Evolutionary conservation across 306 rosid genomes (phyloP), one percentile per base, ranked within the genome.

Genomic region (Casuarina cunninghamiana): DNA sequence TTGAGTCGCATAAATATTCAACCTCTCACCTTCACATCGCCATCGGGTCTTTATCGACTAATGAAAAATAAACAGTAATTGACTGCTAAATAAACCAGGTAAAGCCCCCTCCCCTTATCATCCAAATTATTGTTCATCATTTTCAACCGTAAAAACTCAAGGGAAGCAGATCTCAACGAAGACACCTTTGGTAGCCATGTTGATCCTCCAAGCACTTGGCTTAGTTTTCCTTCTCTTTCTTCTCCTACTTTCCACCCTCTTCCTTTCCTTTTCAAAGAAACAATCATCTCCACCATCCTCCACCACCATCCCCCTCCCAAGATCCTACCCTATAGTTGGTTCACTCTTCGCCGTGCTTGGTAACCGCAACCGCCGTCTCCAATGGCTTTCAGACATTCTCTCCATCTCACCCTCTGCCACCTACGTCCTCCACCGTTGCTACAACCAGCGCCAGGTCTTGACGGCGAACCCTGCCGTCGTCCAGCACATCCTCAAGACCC

Each of bases 311-410:
- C 0, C 1, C 32, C 32, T 26, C 0, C 32, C 32, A 26, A 26
- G 32, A 26, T 26, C 32, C 80, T 91, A 90, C 68, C 97, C 97
- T 1, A 16, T 93, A 0, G 46, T 91, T 1, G 97, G 97, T 13
- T 79, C 93, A 0, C 72, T 72, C 37, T 78, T 84, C 10, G 75
- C 90, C 53, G 49, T 90, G 21, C 11, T 41, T 2, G 77, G 83
- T 17, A 81, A 91, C 88, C 61, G 16, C 0, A 61, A 68, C 81
- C 88, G 89, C 0, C 32, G 32, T 1, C 32, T 26, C 32, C 32
- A 26, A 26, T 26, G 32, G 32, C 32, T 26, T 0, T 50, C 88
- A 42, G 90, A 90, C 51, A 77, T 90, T 6, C 84, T 93, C 83
- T 88, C 38, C 19, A 19, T 3, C 77, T 77, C 90, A 0, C 86